Percentiles rank a stretch among this genome's conserved stretches.
phyloP scores from a whole-genome alignment of 192 early-diverging fungal species.

The Spizellomyces sp. region DNA sequence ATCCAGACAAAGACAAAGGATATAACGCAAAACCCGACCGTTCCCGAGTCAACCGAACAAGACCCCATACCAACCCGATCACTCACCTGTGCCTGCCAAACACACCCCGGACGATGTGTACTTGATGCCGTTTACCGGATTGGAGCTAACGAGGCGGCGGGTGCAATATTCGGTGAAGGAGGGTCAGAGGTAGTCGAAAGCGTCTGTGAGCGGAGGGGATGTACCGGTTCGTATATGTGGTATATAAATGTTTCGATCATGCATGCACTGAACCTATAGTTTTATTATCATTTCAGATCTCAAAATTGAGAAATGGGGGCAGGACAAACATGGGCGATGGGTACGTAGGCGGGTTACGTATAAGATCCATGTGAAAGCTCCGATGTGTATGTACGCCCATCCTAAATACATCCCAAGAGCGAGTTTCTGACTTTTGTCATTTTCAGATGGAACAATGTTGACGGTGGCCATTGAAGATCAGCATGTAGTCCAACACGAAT shows the following conservation, averaged over 20 bases:
- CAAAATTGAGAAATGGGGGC: conserved; percentile 12
- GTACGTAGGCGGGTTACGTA: conserved; percentile 14
- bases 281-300: conserved; percentile 10
- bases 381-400: conserved; percentile 5
- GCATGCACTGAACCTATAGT: neutral
- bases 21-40: neutral
- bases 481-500: conserved; percentile 23
- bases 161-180: conserved; percentile 26
- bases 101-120: conserved; percentile 2
- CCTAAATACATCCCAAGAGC: neutral
- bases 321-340: conserved; percentile 13
- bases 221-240: conserved; percentile 3
- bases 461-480: conserved; percentile 18
- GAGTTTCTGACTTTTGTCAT: neutral
- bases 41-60: neutral
- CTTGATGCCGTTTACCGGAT: conserved; percentile 21
- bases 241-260: neutral
- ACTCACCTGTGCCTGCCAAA: conserved; percentile 13
- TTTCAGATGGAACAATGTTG: conserved; percentile 10
- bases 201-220: conserved; percentile 1
- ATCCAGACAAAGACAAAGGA: neutral
- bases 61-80: neutral
- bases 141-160: conserved; percentile 6
- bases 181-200: conserved; percentile 1
- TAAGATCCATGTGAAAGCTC: conserved; percentile 6